phyloP scores from a whole-genome alignment of 2,329 filamentous ascomycete species.

The Botrytis porri region DNA sequence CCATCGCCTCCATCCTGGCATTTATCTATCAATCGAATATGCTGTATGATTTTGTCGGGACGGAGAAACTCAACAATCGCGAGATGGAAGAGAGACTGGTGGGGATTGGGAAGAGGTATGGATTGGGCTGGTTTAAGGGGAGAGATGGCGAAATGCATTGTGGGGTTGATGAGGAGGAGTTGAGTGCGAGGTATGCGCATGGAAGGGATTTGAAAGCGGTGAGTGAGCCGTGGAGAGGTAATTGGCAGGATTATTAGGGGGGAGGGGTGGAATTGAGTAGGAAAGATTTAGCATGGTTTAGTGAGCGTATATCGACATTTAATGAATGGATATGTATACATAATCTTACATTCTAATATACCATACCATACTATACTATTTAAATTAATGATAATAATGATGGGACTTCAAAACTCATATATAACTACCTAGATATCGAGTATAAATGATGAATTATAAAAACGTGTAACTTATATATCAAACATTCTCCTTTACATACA shows the following conservation, averaged over 20 bases:
- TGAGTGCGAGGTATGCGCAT: slow-evolving; percentile 63
- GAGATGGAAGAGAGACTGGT: slow-evolving; percentile 62
- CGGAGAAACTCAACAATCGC: slow-evolving; percentile 52
- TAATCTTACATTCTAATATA: too few species aligned
- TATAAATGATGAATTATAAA: too few species aligned
- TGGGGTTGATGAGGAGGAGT: slow-evolving; percentile 74
- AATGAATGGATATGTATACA: too few species aligned
- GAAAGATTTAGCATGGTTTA: too few species aligned
- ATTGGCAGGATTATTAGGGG: slow-evolving; percentile 34
- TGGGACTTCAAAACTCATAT: too few species aligned
- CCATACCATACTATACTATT: too few species aligned
- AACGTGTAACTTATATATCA: too few species aligned
- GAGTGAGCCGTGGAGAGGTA: slow-evolving; percentile 34
- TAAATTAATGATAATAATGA: too few species aligned
- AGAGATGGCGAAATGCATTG: slow-evolving; percentile 71
- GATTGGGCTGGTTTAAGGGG: slow-evolving; percentile 73
- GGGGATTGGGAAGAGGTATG: slow-evolving; percentile 63
- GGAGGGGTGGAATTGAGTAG: too few species aligned
- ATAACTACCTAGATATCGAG: too few species aligned
- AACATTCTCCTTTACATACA: too few species aligned
- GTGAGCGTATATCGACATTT: too few species aligned
- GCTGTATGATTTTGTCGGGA: slow-evolving; percentile 72
- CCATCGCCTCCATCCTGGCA: slow-evolving; percentile 71
- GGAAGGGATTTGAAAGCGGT: slow-evolving; percentile 37
- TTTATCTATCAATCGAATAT: slow-evolving; percentile 81